Conservation (phyloP, 352 stramenopile genomes). For the Globisporangium sylvaticum region DNA sequence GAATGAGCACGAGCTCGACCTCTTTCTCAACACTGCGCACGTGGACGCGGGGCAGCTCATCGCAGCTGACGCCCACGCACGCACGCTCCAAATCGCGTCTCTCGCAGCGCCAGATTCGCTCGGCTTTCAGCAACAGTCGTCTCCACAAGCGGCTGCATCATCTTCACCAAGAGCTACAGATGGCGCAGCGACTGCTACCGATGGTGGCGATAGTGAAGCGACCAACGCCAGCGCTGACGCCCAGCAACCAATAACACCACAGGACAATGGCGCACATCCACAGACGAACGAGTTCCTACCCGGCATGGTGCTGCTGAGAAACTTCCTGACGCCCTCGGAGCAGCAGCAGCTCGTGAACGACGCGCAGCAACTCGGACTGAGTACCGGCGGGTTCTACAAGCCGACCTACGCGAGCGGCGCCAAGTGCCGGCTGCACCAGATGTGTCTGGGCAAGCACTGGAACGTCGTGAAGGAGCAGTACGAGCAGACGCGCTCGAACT, state of each 20-base stretch:
- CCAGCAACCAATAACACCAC: not conserved
- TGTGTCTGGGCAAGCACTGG: constrained; percentile 69
- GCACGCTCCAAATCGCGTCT: not conserved
- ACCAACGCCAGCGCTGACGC: not conserved
- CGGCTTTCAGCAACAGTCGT: constrained; percentile 3
- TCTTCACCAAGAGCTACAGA: not conserved
- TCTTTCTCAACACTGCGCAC: constrained; percentile 32
- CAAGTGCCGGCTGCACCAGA: constrained; percentile 71
- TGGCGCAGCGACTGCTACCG: no score
- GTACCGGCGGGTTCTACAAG: constrained; percentile 52
- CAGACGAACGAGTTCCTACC: constrained; percentile 33
- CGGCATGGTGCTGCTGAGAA: constrained; percentile 60
- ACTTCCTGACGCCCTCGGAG: constrained; percentile 41
- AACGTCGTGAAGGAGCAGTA: constrained; percentile 72
- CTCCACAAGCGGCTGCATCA: not conserved
- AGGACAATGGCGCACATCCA: not conserved
- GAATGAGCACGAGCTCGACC: constrained; percentile 59
- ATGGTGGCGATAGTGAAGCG: not conserved
- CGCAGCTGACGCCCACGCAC: not conserved
- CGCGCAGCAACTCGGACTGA: constrained; percentile 38
- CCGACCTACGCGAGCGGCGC: constrained; percentile 65
- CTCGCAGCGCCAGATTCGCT: constrained; percentile 8
- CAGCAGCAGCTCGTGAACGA: constrained; percentile 61
- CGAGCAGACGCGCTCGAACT: constrained; percentile 50
- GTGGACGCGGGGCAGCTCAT: constrained; percentile 1